Evolutionary conservation across 1,139 yeast species (phyloP).

Genomic region (Lodderomyces metapsilosis): DNA sequence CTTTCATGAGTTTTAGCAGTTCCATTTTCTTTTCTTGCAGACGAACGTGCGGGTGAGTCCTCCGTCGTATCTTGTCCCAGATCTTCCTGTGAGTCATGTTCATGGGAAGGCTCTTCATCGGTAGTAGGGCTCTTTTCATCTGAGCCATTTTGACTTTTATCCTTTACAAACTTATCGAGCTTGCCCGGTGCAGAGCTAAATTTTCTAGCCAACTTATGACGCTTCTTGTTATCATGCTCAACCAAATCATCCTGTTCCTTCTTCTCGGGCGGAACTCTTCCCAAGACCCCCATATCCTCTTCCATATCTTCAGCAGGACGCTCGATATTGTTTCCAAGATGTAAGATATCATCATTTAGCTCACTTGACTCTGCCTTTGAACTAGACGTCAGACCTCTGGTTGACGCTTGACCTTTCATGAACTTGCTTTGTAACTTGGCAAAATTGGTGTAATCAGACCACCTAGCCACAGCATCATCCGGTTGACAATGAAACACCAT

Average conservation of each 20-base stretch:
- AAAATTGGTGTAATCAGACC: constrained; percentile 85
- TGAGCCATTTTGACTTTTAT: constrained; percentile 3
- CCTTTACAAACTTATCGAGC: constrained; percentile 5
- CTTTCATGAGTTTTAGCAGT: background rate
- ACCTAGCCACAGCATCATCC: constrained; percentile 79
- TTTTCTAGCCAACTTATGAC: constrained; percentile 12
- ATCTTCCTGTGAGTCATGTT: no score
- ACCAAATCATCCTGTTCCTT: constrained; percentile 6
- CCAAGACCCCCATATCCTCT: constrained; percentile 38
- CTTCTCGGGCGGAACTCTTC: constrained; percentile 34
- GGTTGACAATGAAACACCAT: constrained; percentile 94
- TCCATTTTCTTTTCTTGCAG: background rate
- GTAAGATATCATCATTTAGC: background rate
- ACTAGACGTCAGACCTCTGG: constrained; percentile 22
- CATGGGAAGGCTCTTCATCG: constrained; percentile 2
- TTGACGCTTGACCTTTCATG: constrained; percentile 47
- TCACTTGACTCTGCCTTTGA: constrained; percentile 11
- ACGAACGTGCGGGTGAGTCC: background rate
- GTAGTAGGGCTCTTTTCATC: background rate
- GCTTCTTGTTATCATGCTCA: constrained; percentile 11
- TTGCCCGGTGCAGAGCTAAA: constrained; percentile 10
- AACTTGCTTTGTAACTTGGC: constrained; percentile 59
- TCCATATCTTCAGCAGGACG: background rate
- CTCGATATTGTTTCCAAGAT: background rate
- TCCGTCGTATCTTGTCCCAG: background rate